Evolutionary conservation across 1,139 yeast species (phyloP).

Genomic region (Eremothecium coryli): DNA sequence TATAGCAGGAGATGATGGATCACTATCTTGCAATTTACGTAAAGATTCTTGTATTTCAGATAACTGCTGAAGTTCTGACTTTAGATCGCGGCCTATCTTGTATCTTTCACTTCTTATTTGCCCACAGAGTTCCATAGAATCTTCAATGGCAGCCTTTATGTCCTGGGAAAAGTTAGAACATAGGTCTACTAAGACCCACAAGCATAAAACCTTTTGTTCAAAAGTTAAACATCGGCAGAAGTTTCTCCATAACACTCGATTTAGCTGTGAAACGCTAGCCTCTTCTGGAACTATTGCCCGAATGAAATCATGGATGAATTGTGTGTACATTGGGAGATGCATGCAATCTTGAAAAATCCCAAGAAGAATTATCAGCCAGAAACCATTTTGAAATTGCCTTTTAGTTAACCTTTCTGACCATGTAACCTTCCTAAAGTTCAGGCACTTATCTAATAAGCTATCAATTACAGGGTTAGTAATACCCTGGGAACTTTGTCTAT

Average conservation of each 20-base stretch:
- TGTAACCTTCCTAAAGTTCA: slow-evolving; percentile 51
- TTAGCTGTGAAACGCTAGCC: slow-evolving; percentile 21
- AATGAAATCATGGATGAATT: slow-evolving; percentile 19
- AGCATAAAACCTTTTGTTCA: slow-evolving; percentile 21
- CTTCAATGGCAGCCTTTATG: slow-evolving; percentile 27
- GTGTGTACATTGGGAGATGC: slow-evolving; percentile 25
- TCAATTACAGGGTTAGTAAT: slow-evolving; percentile 30
- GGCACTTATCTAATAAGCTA: slow-evolving; percentile 40
- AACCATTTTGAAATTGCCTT: slow-evolving; percentile 73
- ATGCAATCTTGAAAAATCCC: slow-evolving; percentile 49
- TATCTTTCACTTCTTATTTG: slow-evolving; percentile 30
- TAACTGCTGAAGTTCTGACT: slow-evolving; percentile 13
- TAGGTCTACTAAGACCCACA: slow-evolving; percentile 29
- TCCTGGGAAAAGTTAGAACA: slow-evolving; percentile 26
- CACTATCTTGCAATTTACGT: slow-evolving; percentile 1
- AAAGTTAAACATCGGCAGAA: slow-evolving; percentile 24
- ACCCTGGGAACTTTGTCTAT: slow-evolving; percentile 15
- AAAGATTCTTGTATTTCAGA: slow-evolving; percentile 8
- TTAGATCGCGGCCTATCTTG: slow-evolving; percentile 21
- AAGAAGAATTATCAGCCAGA: slow-evolving; percentile 70
- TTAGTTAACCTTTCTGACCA: slow-evolving; percentile 75
- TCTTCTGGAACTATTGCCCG: slow-evolving; percentile 21
- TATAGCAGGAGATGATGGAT: slow-evolving; percentile 3
- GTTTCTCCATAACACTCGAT: slow-evolving; percentile 29
- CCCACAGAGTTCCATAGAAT: slow-evolving; percentile 27